phyloP scores from a whole-genome alignment of 1,284 basidiomycete genomes.

The Golubevia sp. region DNA sequence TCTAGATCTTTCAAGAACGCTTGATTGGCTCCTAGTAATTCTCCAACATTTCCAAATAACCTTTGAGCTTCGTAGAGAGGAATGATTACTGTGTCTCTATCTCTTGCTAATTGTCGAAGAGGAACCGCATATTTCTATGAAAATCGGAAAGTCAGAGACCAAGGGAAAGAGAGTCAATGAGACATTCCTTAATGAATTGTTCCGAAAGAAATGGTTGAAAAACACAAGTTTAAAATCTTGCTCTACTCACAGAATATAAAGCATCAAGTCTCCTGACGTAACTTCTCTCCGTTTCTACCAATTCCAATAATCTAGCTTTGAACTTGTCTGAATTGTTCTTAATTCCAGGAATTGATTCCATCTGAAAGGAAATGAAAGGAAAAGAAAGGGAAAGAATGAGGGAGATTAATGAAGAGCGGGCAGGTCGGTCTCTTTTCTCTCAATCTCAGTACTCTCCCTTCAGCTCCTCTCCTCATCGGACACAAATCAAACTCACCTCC shows the following conservation, averaged over 20 bases:
- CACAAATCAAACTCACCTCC: no score
- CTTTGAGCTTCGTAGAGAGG: constrained; percentile 87
- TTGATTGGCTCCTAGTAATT: constrained; percentile 81
- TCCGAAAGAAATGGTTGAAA: not conserved
- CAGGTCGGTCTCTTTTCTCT: no score
- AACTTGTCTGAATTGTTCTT: constrained; percentile 22
- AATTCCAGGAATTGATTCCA: not conserved
- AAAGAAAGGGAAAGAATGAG: constrained; percentile 5
- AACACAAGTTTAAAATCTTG: no score
- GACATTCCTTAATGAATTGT: not conserved
- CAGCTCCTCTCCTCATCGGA: no score
- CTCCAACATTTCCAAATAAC: constrained; percentile 91
- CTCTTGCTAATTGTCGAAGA: constrained; percentile 79
- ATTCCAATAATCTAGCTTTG: constrained; percentile 37
- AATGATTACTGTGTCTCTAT: constrained; percentile 82
- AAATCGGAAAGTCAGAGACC: not conserved
- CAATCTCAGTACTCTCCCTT: not conserved
- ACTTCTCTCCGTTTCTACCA: constrained; percentile 55
- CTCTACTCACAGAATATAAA: constrained; percentile 20
- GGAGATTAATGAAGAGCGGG: not conserved
- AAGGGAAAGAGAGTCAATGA: not conserved
- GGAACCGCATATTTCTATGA: constrained; percentile 79
- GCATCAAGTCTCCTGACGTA: constrained; percentile 52
- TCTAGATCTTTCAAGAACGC: constrained; percentile 84
- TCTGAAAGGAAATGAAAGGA: not conserved